Conservation (phyloP, 768 basidiomycete genomes). For the Termitomyces sp. region DNA sequence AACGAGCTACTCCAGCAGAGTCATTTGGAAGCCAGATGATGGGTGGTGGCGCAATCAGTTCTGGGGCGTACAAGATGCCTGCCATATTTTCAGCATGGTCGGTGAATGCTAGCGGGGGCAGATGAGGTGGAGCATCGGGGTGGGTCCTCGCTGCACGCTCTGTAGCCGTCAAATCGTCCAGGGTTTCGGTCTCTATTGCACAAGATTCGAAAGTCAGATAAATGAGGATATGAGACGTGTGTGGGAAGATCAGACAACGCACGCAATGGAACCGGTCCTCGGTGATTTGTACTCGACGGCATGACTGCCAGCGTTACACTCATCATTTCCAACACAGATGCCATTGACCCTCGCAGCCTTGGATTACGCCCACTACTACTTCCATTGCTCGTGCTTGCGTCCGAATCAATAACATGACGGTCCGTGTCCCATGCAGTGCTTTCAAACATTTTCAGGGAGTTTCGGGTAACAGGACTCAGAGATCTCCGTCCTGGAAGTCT, state of each 20-base stretch:
- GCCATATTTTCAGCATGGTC: conserved; percentile 77
- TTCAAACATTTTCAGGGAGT: conserved; percentile 52
- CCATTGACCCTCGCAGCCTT: conserved; percentile 64
- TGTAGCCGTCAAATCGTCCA: conserved; percentile 79
- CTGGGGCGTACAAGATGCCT: conserved; percentile 76
- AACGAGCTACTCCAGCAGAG: conserved; percentile 61
- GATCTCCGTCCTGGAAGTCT: conserved; percentile 40
- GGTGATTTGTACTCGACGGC: conserved; percentile 49
- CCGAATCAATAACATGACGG: conserved; percentile 31
- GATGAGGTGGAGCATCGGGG: conserved; percentile 69
- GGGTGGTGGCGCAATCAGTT: conserved; percentile 70
- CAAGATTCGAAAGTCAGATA: conserved; percentile 1
- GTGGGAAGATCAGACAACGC: conserved; percentile 23
- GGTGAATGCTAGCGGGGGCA: conserved; percentile 62
- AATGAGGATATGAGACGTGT: not conserved
- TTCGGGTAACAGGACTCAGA: conserved; percentile 49
- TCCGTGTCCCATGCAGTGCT: conserved; percentile 33
- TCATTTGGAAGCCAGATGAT: conserved; percentile 87
- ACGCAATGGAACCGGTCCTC: conserved; percentile 66
- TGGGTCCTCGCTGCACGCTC: conserved; percentile 74
- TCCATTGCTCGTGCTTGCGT: conserved; percentile 44
- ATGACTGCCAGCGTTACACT: conserved; percentile 68
- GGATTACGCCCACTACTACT: conserved; percentile 37
- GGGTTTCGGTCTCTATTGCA: conserved; percentile 57
- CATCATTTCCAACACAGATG: conserved; percentile 84